These are phyloP conservation scores for Phaeosphaeriaceae sp. DNA, from an alignment of 2,329 filamentous ascomycete genomes.

Conservation along the genomic window DNA sequence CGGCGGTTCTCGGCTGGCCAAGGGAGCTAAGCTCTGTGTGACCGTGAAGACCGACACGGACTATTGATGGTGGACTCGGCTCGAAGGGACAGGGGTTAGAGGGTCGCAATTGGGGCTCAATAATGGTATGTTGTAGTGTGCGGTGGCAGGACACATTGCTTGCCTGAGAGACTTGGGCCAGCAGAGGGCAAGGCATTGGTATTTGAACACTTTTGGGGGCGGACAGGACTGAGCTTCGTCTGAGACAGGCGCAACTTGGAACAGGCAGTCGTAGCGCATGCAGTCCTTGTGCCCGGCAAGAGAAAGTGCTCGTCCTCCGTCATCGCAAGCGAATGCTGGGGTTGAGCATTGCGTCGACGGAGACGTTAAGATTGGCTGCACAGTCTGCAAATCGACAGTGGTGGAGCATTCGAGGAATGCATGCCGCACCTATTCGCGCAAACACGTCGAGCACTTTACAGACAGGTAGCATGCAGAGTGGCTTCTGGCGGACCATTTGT, in stretches of 20 bases:
- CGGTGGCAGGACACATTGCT: neutral
- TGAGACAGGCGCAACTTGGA: slow-evolving; percentile 11
- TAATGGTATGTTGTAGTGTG: neutral
- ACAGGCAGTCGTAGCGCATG: slow-evolving; percentile 11
- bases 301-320: slow-evolving; percentile 6
- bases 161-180: neutral
- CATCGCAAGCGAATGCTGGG: slow-evolving; percentile 6
- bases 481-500: slow-evolving; percentile 9
- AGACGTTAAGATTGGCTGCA: slow-evolving; percentile 7
- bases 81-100: slow-evolving; percentile 13
- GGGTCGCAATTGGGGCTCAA: slow-evolving; percentile 13
- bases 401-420: slow-evolving; percentile 7
- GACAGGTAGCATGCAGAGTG: neutral
- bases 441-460: neutral
- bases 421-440: neutral
- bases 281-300: slow-evolving; percentile 7
- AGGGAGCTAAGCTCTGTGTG: slow-evolving; percentile 18
- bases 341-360: slow-evolving; percentile 3
- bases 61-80: slow-evolving; percentile 21
- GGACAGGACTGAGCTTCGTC: slow-evolving; percentile 8
- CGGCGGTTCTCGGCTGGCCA: slow-evolving; percentile 18
- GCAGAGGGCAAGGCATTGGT: slow-evolving; percentile 8
- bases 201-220: slow-evolving; percentile 5
- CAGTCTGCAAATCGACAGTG: neutral
- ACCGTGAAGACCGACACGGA: slow-evolving; percentile 14